Conservation (phyloP, 225 moss, liverwort and hornwort species). For the Lunularia cruciata region DNA sequence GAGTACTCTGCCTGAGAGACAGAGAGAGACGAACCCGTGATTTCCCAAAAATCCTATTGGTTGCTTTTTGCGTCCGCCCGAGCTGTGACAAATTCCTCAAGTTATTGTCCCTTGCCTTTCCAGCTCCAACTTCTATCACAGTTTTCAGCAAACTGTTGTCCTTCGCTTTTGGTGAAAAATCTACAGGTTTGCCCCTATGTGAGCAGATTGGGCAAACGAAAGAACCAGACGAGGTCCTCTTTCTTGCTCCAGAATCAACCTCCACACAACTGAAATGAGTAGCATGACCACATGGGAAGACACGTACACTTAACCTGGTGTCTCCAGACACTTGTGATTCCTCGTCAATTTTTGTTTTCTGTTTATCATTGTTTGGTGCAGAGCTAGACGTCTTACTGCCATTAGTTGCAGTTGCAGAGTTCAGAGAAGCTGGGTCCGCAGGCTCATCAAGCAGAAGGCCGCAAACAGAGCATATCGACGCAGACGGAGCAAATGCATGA, state of each 20-base stretch:
- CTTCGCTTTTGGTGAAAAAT: conserved; percentile 23
- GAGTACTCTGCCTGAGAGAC: neutral
- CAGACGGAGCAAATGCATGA: conserved; percentile 70
- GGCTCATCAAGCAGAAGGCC: conserved; percentile 60
- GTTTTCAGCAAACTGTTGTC: conserved; percentile 32
- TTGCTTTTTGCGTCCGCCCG: conserved; percentile 33
- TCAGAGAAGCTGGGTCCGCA: conserved; percentile 28
- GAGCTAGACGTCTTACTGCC: conserved; percentile 19
- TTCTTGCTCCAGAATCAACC: conserved; percentile 23
- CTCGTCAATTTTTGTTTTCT: conserved; percentile 38
- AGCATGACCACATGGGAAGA: conserved; percentile 90
- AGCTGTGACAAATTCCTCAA: conserved; percentile 7
- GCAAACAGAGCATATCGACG: conserved; percentile 72
- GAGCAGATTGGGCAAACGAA: conserved; percentile 41
- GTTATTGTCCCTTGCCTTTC: conserved; percentile 15
- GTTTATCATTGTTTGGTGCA: conserved; percentile 27
- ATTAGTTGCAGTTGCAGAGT: conserved; percentile 9
- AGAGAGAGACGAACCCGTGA: conserved; percentile 34
- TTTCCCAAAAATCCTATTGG: conserved; percentile 29
- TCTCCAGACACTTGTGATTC: conserved; percentile 22
- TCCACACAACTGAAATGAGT: conserved; percentile 54
- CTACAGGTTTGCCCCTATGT: conserved; percentile 25
- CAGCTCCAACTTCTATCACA: conserved; percentile 23
- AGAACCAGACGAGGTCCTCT: conserved; percentile 1
- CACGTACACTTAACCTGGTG: conserved; percentile 49